phyloP scores from a whole-genome alignment of 108 stramenopile genomes.

The Asterionellopsis glacialis region DNA sequence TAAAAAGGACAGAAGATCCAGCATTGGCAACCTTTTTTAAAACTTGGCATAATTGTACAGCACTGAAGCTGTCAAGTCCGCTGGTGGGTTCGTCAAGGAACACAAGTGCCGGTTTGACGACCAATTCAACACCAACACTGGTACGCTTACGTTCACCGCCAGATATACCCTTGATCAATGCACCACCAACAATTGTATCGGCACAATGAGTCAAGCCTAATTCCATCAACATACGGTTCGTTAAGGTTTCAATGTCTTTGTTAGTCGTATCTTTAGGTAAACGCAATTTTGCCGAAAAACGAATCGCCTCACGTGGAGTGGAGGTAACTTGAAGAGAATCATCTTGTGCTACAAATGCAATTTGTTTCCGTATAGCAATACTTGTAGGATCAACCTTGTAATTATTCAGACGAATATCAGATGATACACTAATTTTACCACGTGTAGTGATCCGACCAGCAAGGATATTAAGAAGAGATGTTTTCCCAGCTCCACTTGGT shows the following conservation, averaged over 20 bases:
- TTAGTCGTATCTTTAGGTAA: constrained; percentile 47
- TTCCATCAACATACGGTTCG: constrained; percentile 65
- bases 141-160: constrained; percentile 61
- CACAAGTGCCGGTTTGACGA: constrained; percentile 33
- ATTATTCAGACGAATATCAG: constrained; percentile 45
- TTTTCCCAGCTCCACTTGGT: constrained; percentile 36
- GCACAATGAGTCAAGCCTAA: constrained; percentile 63
- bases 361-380: constrained; percentile 33
- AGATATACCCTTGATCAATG: constrained; percentile 50
- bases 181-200: constrained; percentile 66
- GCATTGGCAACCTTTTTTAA: constrained; percentile 61
- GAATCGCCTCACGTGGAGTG: constrained; percentile 84
- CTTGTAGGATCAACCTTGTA: constrained; percentile 42
- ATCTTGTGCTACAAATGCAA: constrained; percentile 88
- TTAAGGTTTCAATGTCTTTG: constrained; percentile 51
- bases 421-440: constrained; percentile 15
- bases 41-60: constrained; percentile 51
- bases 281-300: constrained; percentile 78
- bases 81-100: constrained; percentile 55
- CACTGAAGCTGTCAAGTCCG: constrained; percentile 63
- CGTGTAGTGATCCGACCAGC: constrained; percentile 38
- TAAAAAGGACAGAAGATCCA: constrained; percentile 55
- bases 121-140: constrained; percentile 62
- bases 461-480: constrained; percentile 61
- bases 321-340: constrained; percentile 69